Percentiles rank a stretch among this genome's conserved stretches.
Conservation (phyloP, 495 filamentous ascomycete genomes). For the Barbatosphaeria neglecta region DNA sequence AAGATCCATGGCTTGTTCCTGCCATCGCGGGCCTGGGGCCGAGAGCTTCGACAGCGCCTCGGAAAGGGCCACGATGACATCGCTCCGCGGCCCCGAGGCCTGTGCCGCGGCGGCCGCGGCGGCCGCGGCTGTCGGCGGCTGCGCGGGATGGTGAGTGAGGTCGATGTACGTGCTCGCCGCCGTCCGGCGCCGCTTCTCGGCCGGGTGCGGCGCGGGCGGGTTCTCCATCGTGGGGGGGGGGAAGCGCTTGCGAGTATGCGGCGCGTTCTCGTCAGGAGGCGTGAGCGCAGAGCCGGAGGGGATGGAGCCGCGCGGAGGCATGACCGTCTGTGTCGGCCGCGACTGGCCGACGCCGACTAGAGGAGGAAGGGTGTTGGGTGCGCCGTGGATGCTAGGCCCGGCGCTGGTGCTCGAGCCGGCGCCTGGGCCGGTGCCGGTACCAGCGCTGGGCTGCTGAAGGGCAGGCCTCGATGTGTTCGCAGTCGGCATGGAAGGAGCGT, state of each 20-base stretch:
- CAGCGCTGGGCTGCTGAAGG: slow-evolving; percentile 2
- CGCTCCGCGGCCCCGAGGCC: slow-evolving; percentile 2
- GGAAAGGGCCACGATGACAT: slow-evolving; percentile 17
- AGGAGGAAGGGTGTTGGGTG: slow-evolving; percentile 8
- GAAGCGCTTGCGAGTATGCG: slow-evolving; percentile 21
- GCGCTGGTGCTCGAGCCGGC: slow-evolving; percentile 2
- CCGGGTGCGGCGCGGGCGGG: neutral
- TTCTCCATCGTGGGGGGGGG: slow-evolving; percentile 7
- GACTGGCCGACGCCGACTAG: slow-evolving; percentile 7
- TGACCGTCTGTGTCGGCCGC: slow-evolving; percentile 15
- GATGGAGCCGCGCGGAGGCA: slow-evolving; percentile 19
- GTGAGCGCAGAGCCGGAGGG: slow-evolving; percentile 31
- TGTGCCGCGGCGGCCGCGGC: slow-evolving; percentile 1
- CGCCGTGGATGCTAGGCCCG: neutral
- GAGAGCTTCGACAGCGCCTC: slow-evolving; percentile 16
- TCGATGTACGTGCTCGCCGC: slow-evolving; percentile 11
- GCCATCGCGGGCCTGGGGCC: slow-evolving; percentile 19
- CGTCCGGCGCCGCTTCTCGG: slow-evolving; percentile 33
- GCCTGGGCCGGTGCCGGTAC: slow-evolving; percentile 8
- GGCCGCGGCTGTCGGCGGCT: slow-evolving; percentile 4
- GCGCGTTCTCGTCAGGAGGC: slow-evolving; percentile 33
- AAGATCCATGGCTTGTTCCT: slow-evolving; percentile 37
- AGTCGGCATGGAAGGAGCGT: slow-evolving; percentile 6
- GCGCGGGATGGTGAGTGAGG: slow-evolving; percentile 2
- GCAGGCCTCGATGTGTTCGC: neutral